These are phyloP conservation scores for Penicillium sp. DNA, from an alignment of 2,329 filamentous ascomycete species.

Conservation along the genomic window DNA sequence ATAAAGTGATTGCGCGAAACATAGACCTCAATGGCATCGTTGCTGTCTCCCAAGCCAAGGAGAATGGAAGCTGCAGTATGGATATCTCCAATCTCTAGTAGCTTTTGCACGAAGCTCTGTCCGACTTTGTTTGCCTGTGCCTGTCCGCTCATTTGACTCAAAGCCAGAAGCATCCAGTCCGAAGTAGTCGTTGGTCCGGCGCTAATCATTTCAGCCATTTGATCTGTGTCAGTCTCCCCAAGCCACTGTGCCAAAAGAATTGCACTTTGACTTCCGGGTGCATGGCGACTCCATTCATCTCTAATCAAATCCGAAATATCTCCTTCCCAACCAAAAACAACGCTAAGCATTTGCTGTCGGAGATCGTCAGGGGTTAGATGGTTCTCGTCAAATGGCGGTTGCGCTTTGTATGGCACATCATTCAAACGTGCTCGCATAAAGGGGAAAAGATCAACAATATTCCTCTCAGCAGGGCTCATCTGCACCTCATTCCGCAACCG, in stretches of 20 bases:
- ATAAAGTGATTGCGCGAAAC: conserved; percentile 87
- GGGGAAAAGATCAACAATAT: conserved; percentile 78
- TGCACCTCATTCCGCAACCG: conserved; percentile 77
- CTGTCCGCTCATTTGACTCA: conserved; percentile 79
- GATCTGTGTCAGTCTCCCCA: conserved; percentile 76
- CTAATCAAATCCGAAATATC: conserved; percentile 77
- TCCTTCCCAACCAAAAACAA: conserved; percentile 92
- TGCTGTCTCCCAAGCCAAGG: conserved; percentile 85
- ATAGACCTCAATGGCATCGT: conserved; percentile 95
- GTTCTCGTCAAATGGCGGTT: conserved; percentile 57
- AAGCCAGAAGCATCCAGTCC: conserved; percentile 94
- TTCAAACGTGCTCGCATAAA: conserved; percentile 77
- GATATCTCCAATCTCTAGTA: conserved; percentile 85
- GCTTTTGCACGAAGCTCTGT: conserved; percentile 82
- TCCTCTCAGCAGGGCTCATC: conserved; percentile 71
- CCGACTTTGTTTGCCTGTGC: conserved; percentile 86
- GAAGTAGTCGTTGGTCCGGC: conserved; percentile 87
- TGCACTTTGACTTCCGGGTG: conserved; percentile 69
- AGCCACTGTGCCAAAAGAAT: conserved; percentile 92
- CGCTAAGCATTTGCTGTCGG: conserved; percentile 83
- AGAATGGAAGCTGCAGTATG: conserved; percentile 92
- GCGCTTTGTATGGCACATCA: conserved; percentile 77
- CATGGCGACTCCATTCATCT: conserved; percentile 75
- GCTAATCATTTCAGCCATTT: conserved; percentile 71
- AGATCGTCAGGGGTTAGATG: conserved; percentile 73